Evolutionary conservation across 2,329 filamentous ascomycete species (phyloP), one percentile per base, ranked within the genome.

Genomic region (Aspergillus pseudoterreus): DNA sequence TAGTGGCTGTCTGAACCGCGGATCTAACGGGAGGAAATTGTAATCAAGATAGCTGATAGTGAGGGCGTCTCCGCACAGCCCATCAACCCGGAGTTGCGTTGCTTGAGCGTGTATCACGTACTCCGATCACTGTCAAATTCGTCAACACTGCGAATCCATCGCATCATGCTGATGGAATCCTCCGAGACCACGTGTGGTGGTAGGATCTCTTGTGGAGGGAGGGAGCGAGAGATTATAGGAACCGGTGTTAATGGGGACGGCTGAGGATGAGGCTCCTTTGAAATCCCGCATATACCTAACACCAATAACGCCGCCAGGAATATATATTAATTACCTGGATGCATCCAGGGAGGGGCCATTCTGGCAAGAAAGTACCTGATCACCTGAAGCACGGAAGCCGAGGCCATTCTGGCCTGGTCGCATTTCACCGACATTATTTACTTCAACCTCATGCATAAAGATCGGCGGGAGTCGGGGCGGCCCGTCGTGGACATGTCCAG

Each of bases 391-490:
- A 11, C 27, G 27, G 10, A 30, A 30, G 22, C 22, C 22, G 22
- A 22, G 22, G 4, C 22, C 22, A 22, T 22, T 2, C 22, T 22
- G 22, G 22, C 6, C 44, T 50, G 33, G 38, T 49, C 33, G 46
- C 45, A 53, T 51, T 46, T 36, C 50, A 54, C 46, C 19, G 15
- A 19, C 19, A 42, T 17, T 17, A 42, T 17, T 19, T 42, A 55
- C 52, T 57, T 59, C 55, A 54, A 30, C 57, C 50, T 63, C 56
- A 57, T 63, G 62, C 62, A 63, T 62, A 57, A 38, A 61, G 61
- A 63, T 64, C 62, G 58, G 57, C 60, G 61, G 62, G 60, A 63
- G 60, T 60, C 62, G 63, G 63, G 50, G 60, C 61, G 61, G 61
- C 48, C 62, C 60, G 63, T 62, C 58, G 53, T 63, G 55, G 59